These are phyloP conservation scores for Chlamydomonas incerta DNA, from an alignment of 139 green algal genomes.

Conservation along the genomic window DNA sequence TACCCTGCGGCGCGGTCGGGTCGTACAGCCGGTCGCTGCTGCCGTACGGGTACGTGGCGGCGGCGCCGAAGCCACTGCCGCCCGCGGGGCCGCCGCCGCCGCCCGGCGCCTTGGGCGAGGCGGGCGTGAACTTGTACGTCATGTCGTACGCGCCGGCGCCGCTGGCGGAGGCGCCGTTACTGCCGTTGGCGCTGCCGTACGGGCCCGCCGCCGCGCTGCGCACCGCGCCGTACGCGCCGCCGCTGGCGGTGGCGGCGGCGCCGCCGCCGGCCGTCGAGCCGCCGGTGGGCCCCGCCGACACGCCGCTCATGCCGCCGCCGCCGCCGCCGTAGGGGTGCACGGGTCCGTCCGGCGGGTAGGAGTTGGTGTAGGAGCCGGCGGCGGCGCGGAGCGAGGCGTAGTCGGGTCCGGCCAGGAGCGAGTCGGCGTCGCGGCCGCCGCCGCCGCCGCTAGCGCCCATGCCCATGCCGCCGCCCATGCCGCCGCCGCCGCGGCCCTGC, in stretches of 20 bases:
- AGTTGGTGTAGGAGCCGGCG: conserved; percentile 29
- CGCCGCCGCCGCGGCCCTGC: no score
- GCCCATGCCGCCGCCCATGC: no score
- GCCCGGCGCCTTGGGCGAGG: no score
- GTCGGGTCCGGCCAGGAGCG: background rate
- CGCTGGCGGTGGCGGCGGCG: background rate
- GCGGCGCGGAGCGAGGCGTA: conserved; percentile 20
- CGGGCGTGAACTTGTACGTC: conserved; percentile 9
- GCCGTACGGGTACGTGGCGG: background rate
- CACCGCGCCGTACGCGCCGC: conserved; percentile 25
- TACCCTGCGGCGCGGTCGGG: background rate
- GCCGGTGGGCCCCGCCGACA: no score
- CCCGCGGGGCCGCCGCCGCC: background rate
- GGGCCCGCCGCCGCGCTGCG: background rate
- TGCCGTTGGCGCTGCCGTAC: conserved; percentile 1
- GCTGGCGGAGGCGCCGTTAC: background rate
- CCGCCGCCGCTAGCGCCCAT: no score
- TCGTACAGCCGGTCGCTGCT: conserved; percentile 22
- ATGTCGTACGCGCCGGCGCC: background rate
- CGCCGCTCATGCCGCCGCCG: background rate
- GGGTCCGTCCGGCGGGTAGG: conserved; percentile 15
- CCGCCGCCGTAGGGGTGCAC: background rate
- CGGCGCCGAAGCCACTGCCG: background rate
- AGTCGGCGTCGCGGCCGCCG: no score
- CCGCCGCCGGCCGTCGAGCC: background rate